phyloP scores from a whole-genome alignment of 139 green algal genomes.

The Chlamydomonas sphaeroides region DNA sequence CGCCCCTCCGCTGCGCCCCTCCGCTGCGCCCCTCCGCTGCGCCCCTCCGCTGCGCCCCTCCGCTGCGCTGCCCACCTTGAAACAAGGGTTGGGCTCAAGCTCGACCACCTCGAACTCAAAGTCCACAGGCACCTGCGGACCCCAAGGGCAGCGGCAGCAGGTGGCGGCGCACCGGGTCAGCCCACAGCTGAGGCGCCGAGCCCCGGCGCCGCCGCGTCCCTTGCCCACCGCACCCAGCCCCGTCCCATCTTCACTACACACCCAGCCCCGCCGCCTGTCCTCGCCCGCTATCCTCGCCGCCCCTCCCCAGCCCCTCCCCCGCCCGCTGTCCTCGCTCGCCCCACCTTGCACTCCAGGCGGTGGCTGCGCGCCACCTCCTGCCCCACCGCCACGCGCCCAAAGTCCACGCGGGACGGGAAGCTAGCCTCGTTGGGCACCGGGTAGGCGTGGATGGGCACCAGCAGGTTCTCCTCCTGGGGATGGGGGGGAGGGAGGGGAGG shows the following conservation, averaged over 20 bases:
- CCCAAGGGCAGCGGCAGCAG: no score
- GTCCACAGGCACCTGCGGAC: slow-evolving; percentile 51
- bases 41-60: no score
- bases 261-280: no score
- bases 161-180: no score
- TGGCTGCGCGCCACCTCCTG: slow-evolving; percentile 48
- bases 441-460: slow-evolving; percentile 72
- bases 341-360: slow-evolving; percentile 67
- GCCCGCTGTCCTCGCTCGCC: neutral
- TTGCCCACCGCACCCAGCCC: no score
- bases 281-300: no score
- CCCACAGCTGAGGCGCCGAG: no score
- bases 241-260: no score
- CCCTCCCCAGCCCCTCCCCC: neutral
- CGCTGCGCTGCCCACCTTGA: slow-evolving; percentile 11
- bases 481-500: no score
- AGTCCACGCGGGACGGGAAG: slow-evolving; percentile 67
- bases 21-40: no score
- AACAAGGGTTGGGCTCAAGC: slow-evolving; percentile 44
- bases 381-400: slow-evolving; percentile 59
- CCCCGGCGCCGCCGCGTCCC: no score
- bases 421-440: slow-evolving; percentile 67
- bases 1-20: no score
- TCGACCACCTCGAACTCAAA: slow-evolving; percentile 65
- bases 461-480: slow-evolving; percentile 64